A percentile compares a stretch with the other conserved stretches of the same genome.
These are phyloP conservation scores for Arthroderma sp. DNA, from an alignment of 2,329 filamentous ascomycete genomes.

Conservation along the genomic window DNA sequence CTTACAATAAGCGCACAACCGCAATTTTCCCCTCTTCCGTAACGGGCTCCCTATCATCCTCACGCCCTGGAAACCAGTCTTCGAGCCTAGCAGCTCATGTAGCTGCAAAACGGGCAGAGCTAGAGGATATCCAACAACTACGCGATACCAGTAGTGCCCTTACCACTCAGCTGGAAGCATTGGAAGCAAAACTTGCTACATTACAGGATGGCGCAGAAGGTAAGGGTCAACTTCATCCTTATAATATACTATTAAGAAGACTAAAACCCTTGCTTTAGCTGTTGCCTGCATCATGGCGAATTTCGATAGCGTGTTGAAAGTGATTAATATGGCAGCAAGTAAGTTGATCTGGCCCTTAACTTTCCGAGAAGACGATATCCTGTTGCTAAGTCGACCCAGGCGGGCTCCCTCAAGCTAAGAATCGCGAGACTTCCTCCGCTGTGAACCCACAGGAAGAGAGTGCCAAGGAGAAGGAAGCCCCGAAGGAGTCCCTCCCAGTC, in stretches of 20 bases:
- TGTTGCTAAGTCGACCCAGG: slow-evolving; percentile 1
- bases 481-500: slow-evolving; percentile 33
- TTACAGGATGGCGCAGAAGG: slow-evolving; percentile 52
- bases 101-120: slow-evolving; percentile 50
- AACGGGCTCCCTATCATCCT: slow-evolving; percentile 20
- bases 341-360: slow-evolving; percentile 23
- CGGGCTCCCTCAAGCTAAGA: not conserved
- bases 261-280: slow-evolving; percentile 29
- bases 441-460: slow-evolving; percentile 11
- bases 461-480: slow-evolving; percentile 6
- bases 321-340: slow-evolving; percentile 54
- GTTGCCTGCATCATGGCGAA: slow-evolving; percentile 55
- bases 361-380: not conserved
- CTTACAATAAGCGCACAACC: slow-evolving; percentile 3
- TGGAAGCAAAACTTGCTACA: slow-evolving; percentile 50
- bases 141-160: slow-evolving; percentile 51
- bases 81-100: slow-evolving; percentile 51
- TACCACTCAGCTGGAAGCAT: slow-evolving; percentile 50
- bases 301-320: slow-evolving; percentile 53
- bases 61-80: slow-evolving; percentile 32
- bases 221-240: slow-evolving; percentile 17
- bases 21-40: slow-evolving; percentile 9
- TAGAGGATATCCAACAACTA: slow-evolving; percentile 50
- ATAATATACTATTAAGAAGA: slow-evolving; percentile 5
- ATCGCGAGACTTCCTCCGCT: not conserved